Conservation (phyloP, 768 basidiomycete genomes). For the Auricularia sp. region DNA sequence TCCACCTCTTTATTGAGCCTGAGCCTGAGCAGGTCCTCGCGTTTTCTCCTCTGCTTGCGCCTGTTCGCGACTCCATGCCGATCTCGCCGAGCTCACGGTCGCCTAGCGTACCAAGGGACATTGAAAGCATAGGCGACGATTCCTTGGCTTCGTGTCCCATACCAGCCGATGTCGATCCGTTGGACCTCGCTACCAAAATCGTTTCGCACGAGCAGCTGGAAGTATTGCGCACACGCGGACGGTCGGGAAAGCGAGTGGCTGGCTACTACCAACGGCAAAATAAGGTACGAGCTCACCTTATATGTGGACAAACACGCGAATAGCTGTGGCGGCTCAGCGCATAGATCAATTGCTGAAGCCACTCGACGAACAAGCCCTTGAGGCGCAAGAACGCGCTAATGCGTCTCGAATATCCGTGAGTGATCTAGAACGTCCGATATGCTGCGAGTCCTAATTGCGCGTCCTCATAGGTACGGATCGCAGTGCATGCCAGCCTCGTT, state of each 20-base stretch:
- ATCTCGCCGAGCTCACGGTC: not conserved
- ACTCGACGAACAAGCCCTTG: not conserved
- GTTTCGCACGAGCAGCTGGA: not conserved
- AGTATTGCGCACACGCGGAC: not conserved
- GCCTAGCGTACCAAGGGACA: not conserved
- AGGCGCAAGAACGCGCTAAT: not conserved
- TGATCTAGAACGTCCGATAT: not conserved
- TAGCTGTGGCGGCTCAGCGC: not conserved
- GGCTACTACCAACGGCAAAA: not conserved
- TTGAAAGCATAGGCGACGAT: not conserved
- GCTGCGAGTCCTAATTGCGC: not conserved
- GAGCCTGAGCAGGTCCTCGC: not conserved
- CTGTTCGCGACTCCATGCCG: not conserved
- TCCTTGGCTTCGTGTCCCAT: not conserved
- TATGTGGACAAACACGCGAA: not conserved
- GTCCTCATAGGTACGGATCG: conserved; percentile 64
- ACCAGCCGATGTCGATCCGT: not conserved
- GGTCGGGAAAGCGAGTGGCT: not conserved
- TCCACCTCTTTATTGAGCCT: too few relatives aligned
- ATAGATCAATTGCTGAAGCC: not conserved
- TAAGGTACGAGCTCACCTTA: not conserved
- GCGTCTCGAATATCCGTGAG: not conserved
- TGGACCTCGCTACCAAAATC: not conserved
- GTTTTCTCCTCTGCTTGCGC: not conserved
- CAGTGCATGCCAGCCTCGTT: conserved; percentile 70